Percentiles rank a stretch among this genome's conserved stretches.
Conservation (phyloP, 495 filamentous ascomycete species). For the Barbatosphaeria neglecta region DNA sequence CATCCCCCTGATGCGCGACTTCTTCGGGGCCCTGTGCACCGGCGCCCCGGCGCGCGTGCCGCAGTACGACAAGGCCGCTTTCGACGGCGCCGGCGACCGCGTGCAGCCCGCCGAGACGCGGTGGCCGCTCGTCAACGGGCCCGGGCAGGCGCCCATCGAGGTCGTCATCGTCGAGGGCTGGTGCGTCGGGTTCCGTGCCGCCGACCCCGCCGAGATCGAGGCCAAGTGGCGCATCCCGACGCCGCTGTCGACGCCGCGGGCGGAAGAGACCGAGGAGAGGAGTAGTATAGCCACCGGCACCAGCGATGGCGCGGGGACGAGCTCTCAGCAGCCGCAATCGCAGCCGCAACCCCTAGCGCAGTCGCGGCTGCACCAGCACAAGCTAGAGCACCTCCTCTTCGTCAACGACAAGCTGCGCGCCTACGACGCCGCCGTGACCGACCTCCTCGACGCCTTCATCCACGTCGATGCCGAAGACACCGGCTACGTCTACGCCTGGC, state of each 20-base stretch:
- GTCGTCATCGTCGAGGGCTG: slow-evolving; percentile 85
- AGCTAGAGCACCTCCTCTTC: slow-evolving; percentile 55
- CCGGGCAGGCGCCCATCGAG: slow-evolving; percentile 38
- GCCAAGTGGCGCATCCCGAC: slow-evolving; percentile 43
- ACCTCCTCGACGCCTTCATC: slow-evolving; percentile 68
- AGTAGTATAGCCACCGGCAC: too few relatives aligned
- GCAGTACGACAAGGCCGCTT: slow-evolving; percentile 73
- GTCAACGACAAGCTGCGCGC: slow-evolving; percentile 56
- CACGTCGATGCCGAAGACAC: slow-evolving; percentile 77
- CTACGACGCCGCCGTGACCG: slow-evolving; percentile 59
- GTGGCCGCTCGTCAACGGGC: slow-evolving; percentile 54
- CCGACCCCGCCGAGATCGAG: slow-evolving; percentile 42
- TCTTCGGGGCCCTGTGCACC: slow-evolving; percentile 50
- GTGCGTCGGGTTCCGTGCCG: slow-evolving; percentile 74
- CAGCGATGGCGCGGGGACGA: too few relatives aligned
- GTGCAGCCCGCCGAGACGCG: slow-evolving; percentile 31
- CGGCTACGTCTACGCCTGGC: slow-evolving; percentile 78
- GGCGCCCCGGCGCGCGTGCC: slow-evolving; percentile 52
- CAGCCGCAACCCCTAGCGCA: neutral
- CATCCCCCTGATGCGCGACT: slow-evolving; percentile 44
- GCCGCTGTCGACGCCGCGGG: neutral
- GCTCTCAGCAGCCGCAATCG: neutral
- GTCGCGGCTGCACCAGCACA: slow-evolving; percentile 44
- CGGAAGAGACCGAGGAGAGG: too few relatives aligned
- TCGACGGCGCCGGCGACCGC: slow-evolving; percentile 69